These are phyloP conservation scores for Perkinsus marinus DNA, from an alignment of 169 alveolate species.

Conservation along the genomic window DNA sequence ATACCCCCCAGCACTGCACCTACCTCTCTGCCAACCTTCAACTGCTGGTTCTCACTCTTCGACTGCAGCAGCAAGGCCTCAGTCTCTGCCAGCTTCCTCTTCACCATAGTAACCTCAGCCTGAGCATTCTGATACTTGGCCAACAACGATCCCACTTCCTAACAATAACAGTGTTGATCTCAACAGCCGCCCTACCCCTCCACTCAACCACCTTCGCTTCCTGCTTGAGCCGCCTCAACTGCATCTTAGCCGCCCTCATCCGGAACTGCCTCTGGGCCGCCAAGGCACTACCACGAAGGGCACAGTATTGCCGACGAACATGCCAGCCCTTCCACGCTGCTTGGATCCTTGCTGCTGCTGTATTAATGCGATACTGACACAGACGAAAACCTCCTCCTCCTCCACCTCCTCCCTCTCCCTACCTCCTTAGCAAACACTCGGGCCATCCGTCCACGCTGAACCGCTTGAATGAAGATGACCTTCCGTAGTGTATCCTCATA, in stretches of 20 bases:
- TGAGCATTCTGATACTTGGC: constrained; percentile 42
- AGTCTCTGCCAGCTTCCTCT: constrained; percentile 1
- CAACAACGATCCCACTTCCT: constrained; percentile 14
- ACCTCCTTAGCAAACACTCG: constrained; percentile 10
- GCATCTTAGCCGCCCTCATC: constrained; percentile 38
- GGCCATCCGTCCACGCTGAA: constrained; percentile 3
- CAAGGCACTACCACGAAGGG: neutral
- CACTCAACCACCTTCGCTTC: constrained; percentile 51
- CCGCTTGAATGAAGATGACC: neutral
- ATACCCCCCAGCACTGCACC: neutral
- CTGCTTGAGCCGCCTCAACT: constrained; percentile 39
- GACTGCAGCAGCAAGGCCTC: constrained; percentile 24
- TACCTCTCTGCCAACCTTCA: neutral
- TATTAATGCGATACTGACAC: neutral
- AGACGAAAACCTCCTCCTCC: constrained; percentile 16
- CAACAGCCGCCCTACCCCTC: neutral
- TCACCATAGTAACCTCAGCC: constrained; percentile 15
- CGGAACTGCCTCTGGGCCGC: neutral
- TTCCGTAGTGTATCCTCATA: neutral
- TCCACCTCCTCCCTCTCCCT: neutral
- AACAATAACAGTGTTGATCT: neutral
- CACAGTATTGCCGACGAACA: neutral
- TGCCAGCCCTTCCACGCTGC: neutral
- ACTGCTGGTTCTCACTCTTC: neutral
- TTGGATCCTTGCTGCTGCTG: neutral